These are phyloP conservation scores for Yamadazyma diddensiae DNA, from an alignment of 1,139 yeast genomes.

Conservation along the genomic window DNA sequence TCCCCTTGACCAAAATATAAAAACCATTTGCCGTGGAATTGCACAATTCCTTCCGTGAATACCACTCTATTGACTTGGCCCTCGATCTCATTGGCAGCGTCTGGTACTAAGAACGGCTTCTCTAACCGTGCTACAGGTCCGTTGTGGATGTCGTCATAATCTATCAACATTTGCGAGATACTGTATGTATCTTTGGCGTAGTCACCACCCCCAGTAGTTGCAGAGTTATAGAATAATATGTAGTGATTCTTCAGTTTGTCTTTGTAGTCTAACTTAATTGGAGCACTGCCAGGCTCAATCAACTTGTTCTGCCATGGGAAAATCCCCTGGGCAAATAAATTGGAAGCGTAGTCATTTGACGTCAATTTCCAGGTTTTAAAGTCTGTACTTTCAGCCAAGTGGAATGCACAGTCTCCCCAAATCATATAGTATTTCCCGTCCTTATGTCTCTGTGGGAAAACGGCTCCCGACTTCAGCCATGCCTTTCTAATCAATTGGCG, in stretches of 20 bases:
- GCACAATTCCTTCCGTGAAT: conserved; percentile 45
- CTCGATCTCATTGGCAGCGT: conserved; percentile 31
- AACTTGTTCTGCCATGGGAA: conserved; percentile 35
- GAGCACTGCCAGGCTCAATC: conserved; percentile 46
- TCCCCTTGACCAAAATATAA: conserved; percentile 47
- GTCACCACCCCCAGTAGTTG: conserved; percentile 37
- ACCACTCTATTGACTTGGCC: conserved; percentile 47
- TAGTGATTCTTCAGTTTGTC: conserved; percentile 32
- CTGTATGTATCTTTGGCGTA: conserved; percentile 32
- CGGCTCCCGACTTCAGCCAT: conserved; percentile 48
- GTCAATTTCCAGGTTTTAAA: conserved; percentile 34
- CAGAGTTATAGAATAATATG: conserved; percentile 39
- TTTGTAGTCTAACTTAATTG: conserved; percentile 32
- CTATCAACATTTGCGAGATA: conserved; percentile 42
- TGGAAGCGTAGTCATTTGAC: conserved; percentile 18
- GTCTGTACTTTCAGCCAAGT: conserved; percentile 37
- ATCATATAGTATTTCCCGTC: conserved; percentile 45
- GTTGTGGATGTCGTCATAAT: conserved; percentile 31
- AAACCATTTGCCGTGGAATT: conserved; percentile 42
- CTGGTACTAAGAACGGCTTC: conserved; percentile 36
- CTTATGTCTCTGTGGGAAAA: conserved; percentile 31
- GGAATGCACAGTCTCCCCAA: conserved; percentile 43
- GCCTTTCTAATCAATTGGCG: conserved; percentile 24
- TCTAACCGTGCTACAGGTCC: conserved; percentile 43
- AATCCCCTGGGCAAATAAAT: conserved; percentile 29